These are phyloP conservation scores for Kwoniella pini DNA, from an alignment of 768 basidiomycete species.

Conservation along the genomic window DNA sequence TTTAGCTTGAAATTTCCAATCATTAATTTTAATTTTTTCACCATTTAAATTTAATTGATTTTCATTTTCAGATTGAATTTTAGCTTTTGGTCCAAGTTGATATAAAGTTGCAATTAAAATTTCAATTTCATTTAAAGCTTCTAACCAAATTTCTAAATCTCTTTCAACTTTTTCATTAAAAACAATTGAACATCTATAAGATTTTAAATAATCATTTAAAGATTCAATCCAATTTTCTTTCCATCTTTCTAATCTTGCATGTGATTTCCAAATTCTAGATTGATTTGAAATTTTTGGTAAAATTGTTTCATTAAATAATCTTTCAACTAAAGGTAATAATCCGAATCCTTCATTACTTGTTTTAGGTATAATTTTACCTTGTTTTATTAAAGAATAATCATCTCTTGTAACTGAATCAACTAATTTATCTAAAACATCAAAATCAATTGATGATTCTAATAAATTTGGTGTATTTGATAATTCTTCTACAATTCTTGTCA, in stretches of 20 bases:
- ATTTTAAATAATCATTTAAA: slow-evolving; percentile 78
- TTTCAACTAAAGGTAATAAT: slow-evolving; percentile 66
- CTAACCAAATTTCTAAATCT: slow-evolving; percentile 69
- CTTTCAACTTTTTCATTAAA: slow-evolving; percentile 66
- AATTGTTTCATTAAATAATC: slow-evolving; percentile 74
- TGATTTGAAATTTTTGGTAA: slow-evolving; percentile 74
- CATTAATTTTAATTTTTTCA: slow-evolving; percentile 58
- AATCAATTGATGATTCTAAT: slow-evolving; percentile 70
- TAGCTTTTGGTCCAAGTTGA: slow-evolving; percentile 69
- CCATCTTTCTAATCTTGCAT: slow-evolving; percentile 77
- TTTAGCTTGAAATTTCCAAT: slow-evolving; percentile 82
- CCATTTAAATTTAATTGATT: slow-evolving; percentile 27
- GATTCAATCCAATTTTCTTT: slow-evolving; percentile 73
- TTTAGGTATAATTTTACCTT: slow-evolving; percentile 40
- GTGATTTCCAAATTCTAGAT: slow-evolving; percentile 75
- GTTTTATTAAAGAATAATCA: slow-evolving; percentile 26
- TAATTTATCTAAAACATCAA: slow-evolving; percentile 82
- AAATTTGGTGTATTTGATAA: slow-evolving; percentile 51
- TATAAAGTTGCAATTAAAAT: slow-evolving; percentile 79
- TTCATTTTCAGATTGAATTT: slow-evolving; percentile 37
- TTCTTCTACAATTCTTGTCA: slow-evolving; percentile 75
- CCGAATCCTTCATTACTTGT: slow-evolving; percentile 69
- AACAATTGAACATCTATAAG: slow-evolving; percentile 72
- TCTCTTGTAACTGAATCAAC: slow-evolving; percentile 79
- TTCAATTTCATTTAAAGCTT: slow-evolving; percentile 74